A percentile compares a stretch with the other conserved stretches of the same genome.
phyloP scores from a whole-genome alignment of 371 early-diverging fungal species.

The Chytridiales sp. region DNA sequence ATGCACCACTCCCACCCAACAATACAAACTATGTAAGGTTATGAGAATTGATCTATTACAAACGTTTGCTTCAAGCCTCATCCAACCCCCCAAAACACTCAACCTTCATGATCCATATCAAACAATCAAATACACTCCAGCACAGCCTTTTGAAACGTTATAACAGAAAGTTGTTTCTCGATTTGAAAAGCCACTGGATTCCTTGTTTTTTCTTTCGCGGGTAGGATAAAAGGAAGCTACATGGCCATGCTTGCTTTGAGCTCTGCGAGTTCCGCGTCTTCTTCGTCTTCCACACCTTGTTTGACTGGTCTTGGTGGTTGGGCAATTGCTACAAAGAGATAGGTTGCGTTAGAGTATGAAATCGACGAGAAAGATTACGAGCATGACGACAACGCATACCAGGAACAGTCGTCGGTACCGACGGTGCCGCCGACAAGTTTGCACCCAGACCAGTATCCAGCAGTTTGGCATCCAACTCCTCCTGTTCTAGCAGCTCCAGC shows the following conservation, averaged over 20 bases:
- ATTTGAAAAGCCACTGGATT: too few species aligned
- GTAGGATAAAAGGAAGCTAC: too few species aligned
- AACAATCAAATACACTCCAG: too few species aligned
- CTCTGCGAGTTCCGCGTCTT: slow-evolving; percentile 83
- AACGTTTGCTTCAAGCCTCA: too few species aligned
- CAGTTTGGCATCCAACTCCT: slow-evolving; percentile 85
- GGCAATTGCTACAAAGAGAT: slow-evolving; percentile 36
- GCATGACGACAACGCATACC: slow-evolving; percentile 45
- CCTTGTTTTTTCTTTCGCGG: too few species aligned
- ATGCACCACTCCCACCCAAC: too few species aligned
- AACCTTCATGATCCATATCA: too few species aligned
- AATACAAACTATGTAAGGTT: too few species aligned
- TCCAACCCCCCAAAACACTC: too few species aligned
- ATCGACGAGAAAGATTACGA: background rate
- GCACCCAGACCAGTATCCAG: slow-evolving; percentile 56
- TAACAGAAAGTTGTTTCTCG: too few species aligned
- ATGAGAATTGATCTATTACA: too few species aligned
- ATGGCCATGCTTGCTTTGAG: slow-evolving; percentile 82
- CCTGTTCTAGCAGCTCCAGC: slow-evolving; percentile 92
- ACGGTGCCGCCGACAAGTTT: slow-evolving; percentile 54
- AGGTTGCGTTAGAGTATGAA: background rate
- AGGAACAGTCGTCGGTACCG: slow-evolving; percentile 56
- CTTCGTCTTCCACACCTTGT: slow-evolving; percentile 66
- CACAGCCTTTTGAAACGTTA: too few species aligned
- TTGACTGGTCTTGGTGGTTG: slow-evolving; percentile 47